A percentile compares a stretch with the other conserved stretches of the same genome.
phyloP scores from a whole-genome alignment of 768 basidiomycete species.

The Rickenella mellea region DNA sequence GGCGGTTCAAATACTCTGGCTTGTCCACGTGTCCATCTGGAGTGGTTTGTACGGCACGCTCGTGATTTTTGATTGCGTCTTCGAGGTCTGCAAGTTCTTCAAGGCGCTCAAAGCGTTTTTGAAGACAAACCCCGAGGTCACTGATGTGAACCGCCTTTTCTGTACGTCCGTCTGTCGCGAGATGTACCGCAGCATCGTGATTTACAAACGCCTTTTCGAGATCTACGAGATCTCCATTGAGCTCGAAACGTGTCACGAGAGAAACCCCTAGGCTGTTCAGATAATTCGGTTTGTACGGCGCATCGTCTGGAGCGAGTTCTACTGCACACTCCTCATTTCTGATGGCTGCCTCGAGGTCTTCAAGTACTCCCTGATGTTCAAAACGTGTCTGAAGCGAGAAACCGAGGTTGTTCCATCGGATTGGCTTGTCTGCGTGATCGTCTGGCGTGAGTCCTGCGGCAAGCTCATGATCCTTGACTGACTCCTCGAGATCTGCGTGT shows the following conservation, averaged over 20 bases:
- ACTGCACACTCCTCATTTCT: neutral
- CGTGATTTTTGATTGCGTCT: neutral
- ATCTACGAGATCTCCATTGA: neutral
- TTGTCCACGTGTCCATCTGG: constrained; percentile 3
- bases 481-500: neutral
- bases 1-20: neutral
- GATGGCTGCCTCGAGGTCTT: too few species aligned
- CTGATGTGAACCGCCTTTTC: neutral
- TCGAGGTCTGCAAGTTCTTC: constrained; percentile 1
- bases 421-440: constrained; percentile 1
- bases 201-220: constrained; percentile 1
- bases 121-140: neutral
- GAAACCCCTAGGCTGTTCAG: neutral
- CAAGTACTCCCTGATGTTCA: neutral
- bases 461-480: neutral
- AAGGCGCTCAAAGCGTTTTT: neutral
- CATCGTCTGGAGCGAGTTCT: neutral
- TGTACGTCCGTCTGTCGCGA: neutral
- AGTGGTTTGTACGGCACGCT: neutral
- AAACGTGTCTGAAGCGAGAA: neutral
- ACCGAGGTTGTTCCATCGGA: neutral
- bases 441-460: neutral
- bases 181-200: neutral
- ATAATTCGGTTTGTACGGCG: neutral
- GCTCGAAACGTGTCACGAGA: constrained; percentile 1